phyloP scores from a whole-genome alignment of 106 monocot genomes.

The Alisma plantagoaquatica region DNA sequence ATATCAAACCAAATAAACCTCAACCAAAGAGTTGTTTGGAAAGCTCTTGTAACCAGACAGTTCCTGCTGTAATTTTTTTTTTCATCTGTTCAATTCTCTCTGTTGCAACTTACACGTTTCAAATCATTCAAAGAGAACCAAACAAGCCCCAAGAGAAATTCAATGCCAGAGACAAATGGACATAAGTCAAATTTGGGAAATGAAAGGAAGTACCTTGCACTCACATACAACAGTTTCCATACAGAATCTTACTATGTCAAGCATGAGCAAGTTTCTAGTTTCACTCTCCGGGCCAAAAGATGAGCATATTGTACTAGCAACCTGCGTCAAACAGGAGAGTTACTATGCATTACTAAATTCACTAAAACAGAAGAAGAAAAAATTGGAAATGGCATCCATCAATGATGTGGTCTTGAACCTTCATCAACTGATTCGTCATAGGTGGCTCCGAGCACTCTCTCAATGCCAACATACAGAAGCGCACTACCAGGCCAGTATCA shows the following conservation, averaged over 20 bases:
- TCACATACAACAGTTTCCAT: conserved; percentile 24
- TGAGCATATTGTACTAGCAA: conserved; percentile 40
- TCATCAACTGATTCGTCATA: conserved; percentile 29
- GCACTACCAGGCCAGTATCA: conserved; percentile 25
- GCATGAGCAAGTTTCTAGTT: conserved; percentile 19
- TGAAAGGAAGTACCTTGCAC: conserved; percentile 68
- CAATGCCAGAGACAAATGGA: too few species aligned
- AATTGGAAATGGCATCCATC: not conserved
- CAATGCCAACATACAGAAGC: conserved; percentile 38
- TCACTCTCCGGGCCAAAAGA: conserved; percentile 31
- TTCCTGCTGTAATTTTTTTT: too few species aligned
- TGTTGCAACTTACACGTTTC: too few species aligned
- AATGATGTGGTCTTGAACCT: conserved; percentile 12
- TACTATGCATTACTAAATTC: not conserved
- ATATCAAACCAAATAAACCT: too few species aligned
- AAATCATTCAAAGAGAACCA: too few species aligned
- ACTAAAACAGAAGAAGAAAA: not conserved
- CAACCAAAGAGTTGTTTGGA: too few species aligned
- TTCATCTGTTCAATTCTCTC: too few species aligned
- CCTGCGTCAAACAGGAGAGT: conserved; percentile 20
- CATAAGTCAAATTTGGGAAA: too few species aligned
- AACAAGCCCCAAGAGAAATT: too few species aligned
- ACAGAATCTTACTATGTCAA: conserved; percentile 31
- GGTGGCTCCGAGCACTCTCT: conserved; percentile 30
- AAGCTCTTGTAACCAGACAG: too few species aligned